Conservation (phyloP, 192 early-diverging fungal species). For the Backusella circina region DNA sequence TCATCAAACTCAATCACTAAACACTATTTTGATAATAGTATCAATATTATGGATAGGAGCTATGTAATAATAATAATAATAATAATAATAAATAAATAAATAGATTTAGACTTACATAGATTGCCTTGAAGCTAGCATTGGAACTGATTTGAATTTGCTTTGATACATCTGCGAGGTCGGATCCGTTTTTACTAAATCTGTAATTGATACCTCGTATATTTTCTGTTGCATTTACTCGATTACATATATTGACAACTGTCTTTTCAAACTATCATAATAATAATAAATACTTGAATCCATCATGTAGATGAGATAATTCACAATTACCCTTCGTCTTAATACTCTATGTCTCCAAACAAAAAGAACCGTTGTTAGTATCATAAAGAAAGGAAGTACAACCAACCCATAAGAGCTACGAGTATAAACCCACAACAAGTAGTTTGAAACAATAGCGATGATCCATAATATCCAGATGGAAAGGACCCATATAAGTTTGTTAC, state of each 20-base stretch:
- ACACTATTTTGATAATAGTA: neutral
- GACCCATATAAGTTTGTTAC: slow-evolving; percentile 6
- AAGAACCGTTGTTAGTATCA: neutral
- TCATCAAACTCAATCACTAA: slow-evolving; percentile 32
- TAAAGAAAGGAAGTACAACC: slow-evolving; percentile 1
- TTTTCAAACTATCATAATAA: slow-evolving; percentile 21
- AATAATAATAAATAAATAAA: neutral
- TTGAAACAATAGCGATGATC: slow-evolving; percentile 7
- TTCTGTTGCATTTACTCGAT: slow-evolving; percentile 16
- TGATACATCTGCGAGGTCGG: neutral
- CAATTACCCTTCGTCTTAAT: neutral
- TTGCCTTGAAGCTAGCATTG: slow-evolving; percentile 3
- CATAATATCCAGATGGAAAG: slow-evolving; percentile 16
- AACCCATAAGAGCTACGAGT: neutral
- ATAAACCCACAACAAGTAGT: slow-evolving; percentile 4
- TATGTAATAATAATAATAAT: neutral
- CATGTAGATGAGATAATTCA: neutral
- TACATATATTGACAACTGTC: slow-evolving; percentile 3
- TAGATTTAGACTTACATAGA: slow-evolving; percentile 17
- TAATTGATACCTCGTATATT: slow-evolving; percentile 20
- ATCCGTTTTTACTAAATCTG: slow-evolving; percentile 16
- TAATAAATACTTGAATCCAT: neutral
- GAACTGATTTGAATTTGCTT: neutral
- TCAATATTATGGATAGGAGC: no score
- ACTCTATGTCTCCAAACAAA: slow-evolving; percentile 8